These are phyloP conservation scores for Dactylellina sp. DNA, from an alignment of 2,329 filamentous ascomycete genomes.

Conservation along the genomic window DNA sequence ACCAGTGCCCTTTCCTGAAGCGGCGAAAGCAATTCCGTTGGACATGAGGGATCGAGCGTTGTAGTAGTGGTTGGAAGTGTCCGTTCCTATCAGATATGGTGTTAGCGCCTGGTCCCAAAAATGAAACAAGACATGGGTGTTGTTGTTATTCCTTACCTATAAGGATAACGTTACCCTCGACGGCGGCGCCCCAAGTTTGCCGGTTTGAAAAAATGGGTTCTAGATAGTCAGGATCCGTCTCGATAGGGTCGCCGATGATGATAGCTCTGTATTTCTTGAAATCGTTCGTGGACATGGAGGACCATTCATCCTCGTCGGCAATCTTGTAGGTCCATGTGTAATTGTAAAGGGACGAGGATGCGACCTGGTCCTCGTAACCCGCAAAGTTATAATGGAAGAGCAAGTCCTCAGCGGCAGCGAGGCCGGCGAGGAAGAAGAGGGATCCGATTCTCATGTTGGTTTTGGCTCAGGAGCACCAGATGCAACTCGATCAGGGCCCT, in stretches of 20 bases:
- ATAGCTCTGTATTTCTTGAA: conserved; percentile 67
- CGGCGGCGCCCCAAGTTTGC: conserved; percentile 64
- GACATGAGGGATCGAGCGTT: conserved; percentile 64
- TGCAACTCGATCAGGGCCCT: no score
- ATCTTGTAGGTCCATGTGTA: conserved; percentile 37
- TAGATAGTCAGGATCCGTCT: conserved; percentile 61
- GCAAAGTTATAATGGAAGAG: conserved; percentile 42
- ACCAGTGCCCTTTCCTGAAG: conserved; percentile 62
- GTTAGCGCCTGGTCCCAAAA: neutral
- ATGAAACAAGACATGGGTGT: neutral
- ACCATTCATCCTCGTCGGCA: conserved; percentile 63
- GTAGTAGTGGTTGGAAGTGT: conserved; percentile 57
- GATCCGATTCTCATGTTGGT: conserved; percentile 18
- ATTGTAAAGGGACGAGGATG: conserved; percentile 4
- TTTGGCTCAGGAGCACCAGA: no score
- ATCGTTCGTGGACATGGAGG: conserved; percentile 64
- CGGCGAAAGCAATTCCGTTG: conserved; percentile 63
- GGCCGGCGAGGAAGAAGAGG: conserved; percentile 14
- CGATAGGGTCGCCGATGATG: conserved; percentile 65
- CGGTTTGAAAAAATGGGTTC: conserved; percentile 62
- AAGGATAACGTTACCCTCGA: conserved; percentile 65
- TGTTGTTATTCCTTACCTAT: conserved; percentile 61
- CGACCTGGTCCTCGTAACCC: conserved; percentile 37
- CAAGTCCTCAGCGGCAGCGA: conserved; percentile 26
- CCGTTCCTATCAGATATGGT: conserved; percentile 30